Evolutionary conservation across 345 rosid species (phyloP).

Genomic region (Lepidium sativum): DNA sequence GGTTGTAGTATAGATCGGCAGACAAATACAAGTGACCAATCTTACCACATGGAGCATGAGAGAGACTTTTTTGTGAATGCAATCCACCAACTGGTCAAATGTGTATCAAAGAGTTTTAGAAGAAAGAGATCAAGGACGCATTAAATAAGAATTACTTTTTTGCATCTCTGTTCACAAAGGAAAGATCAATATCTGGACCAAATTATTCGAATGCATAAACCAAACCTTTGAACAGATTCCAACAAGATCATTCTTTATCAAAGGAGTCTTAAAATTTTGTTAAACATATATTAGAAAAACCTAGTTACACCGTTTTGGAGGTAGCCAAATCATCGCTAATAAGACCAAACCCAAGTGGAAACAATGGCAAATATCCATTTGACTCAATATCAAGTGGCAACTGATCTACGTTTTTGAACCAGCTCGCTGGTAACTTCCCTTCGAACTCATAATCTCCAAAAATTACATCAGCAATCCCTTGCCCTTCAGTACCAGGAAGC

Average conservation of each 20-base stretch:
- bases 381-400: slow-evolving; percentile 36
- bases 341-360: slow-evolving; percentile 59
- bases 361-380: slow-evolving; percentile 45
- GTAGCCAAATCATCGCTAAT: neutral
- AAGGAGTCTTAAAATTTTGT: no score
- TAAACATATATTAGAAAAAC: no score
- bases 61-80: neutral
- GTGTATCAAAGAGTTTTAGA: no score
- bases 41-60: neutral
- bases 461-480: slow-evolving; percentile 4
- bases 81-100: neutral
- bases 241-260: neutral
- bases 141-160: no score
- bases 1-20: no score
- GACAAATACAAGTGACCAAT: no score
- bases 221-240: neutral
- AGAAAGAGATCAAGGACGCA: neutral
- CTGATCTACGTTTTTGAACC: slow-evolving; percentile 25
- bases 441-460: slow-evolving; percentile 16
- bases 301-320: neutral
- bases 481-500: slow-evolving; percentile 9
- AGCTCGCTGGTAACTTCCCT: slow-evolving; percentile 7
- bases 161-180: no score
- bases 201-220: no score
- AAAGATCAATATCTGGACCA: no score